Evolutionary conservation across 2,329 filamentous ascomycete genomes (phyloP), one percentile per base, ranked within the genome.

Genomic region (Tolypocladium tundrense): DNA sequence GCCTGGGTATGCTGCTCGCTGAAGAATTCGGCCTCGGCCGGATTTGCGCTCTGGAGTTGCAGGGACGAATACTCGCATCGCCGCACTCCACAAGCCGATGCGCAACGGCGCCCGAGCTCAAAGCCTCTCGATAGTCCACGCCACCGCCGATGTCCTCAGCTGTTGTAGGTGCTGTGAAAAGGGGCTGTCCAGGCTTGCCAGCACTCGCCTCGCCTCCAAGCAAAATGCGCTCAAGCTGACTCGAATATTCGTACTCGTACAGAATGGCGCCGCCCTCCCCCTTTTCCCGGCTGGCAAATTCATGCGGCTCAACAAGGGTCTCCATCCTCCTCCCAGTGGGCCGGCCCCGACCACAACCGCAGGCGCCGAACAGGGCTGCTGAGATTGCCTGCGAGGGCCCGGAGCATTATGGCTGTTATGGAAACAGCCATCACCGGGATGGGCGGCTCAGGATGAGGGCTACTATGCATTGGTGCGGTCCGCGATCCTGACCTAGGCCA

Each of bases 401-500:
- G 21, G 31, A 35, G 19, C 4, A 5, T 37, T 40, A 35, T 35
- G 24, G 24, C 39, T 40, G 48, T 19, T n/a, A 10, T n/a, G 31
- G 11, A 21, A 21, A n/a, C 27, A 9, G 4, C 16, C 3, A 7
- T 21, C 19, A 11, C 57, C 42, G 37, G 39, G 5, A 35, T 37
- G 37, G 53, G 40, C 40, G 53, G 53, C 39, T 54, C 40, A 35
- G 14, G 9, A 21, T 19, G 35, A 54, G 37, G 53, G 3, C 35
- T 21, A n/a, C 35, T 21, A 13, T 59, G 58, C 58, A 51, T 55
- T 59, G 58, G 58, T 39, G 51, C 54, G 55, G 48, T 31, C 57
- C 57, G 50, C 39, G 43, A 55, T 45, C 11, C 27, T 10, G 35
- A 7, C 19, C 31, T 27, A 16, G 45, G 33, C 57, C 57, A 59